A percentile compares a stretch with the other conserved stretches of the same genome.
These are phyloP conservation scores for Botryosphaeria dothidea DNA, from an alignment of 2,329 filamentous ascomycete species.

Conservation along the genomic window DNA sequence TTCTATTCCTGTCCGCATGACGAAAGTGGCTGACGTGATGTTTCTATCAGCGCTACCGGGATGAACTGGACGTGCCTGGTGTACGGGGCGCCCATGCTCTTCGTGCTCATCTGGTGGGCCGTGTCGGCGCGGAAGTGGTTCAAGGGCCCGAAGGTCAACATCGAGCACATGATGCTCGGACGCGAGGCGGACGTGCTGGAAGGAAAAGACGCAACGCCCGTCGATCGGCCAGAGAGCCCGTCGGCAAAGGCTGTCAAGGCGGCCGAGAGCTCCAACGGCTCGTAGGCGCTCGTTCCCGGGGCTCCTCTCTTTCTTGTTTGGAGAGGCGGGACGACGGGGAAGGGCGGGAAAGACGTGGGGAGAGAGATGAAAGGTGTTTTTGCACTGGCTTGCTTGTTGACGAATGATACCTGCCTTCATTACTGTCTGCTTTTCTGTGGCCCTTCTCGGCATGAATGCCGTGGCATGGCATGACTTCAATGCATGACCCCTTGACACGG, in stretches of 20 bases:
- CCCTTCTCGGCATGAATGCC: background rate
- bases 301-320: background rate
- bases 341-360: background rate
- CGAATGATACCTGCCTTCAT: slow-evolving; percentile 1
- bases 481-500: background rate
- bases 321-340: background rate
- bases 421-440: background rate
- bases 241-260: slow-evolving; percentile 17
- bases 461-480: background rate
- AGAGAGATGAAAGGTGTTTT: background rate
- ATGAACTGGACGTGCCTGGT: slow-evolving; percentile 74
- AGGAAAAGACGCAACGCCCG: slow-evolving; percentile 25
- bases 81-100: slow-evolving; percentile 64
- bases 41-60: slow-evolving; percentile 34
- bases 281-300: background rate
- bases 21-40: background rate
- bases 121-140: slow-evolving; percentile 68
- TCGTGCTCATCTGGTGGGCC: slow-evolving; percentile 62
- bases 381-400: background rate
- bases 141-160: slow-evolving; percentile 68
- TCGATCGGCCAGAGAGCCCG: background rate
- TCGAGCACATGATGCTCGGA: slow-evolving; percentile 57
- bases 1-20: background rate
- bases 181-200: slow-evolving; percentile 40
- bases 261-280: background rate